Percentiles rank a stretch among this genome's conserved stretches.
Conservation (phyloP, 768 basidiomycete species). For the Trametes cingulata region DNA sequence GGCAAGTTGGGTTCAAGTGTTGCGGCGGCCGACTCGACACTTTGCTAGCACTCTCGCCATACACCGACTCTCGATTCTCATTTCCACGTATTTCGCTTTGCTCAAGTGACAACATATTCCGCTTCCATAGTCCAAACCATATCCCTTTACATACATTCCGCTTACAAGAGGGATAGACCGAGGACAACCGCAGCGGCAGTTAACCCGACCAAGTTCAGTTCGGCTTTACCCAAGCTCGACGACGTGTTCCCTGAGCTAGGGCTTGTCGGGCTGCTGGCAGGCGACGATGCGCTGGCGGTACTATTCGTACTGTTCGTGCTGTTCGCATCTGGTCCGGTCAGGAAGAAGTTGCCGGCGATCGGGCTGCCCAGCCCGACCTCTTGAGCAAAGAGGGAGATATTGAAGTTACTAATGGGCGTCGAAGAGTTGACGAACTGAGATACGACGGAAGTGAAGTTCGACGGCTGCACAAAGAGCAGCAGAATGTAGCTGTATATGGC, state of each 20-base stretch:
- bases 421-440: conserved; percentile 28
- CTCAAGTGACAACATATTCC: too few species aligned
- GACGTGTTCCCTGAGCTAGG: not conserved
- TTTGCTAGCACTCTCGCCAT: too few species aligned
- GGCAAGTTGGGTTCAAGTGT: conserved; percentile 7
- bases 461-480: conserved; percentile 34
- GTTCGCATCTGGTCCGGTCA: conserved; percentile 26
- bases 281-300: not conserved
- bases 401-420: conserved; percentile 34
- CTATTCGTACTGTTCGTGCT: not conserved
- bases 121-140: too few species aligned
- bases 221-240: conserved; percentile 1
- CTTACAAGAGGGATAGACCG: not conserved
- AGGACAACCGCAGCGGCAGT: not conserved
- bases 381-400: conserved; percentile 34
- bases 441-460: conserved; percentile 23
- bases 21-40: not conserved
- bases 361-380: conserved; percentile 30
- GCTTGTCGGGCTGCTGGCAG: not conserved
- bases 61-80: not conserved
- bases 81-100: not conserved
- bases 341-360: conserved; percentile 37
- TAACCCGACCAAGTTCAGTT: not conserved
- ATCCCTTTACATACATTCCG: too few species aligned
- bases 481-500: conserved; percentile 29